A percentile compares a stretch with the other conserved stretches of the same genome.
phyloP scores from a whole-genome alignment of 768 basidiomycete genomes.

The Lactarius hengduanensis region DNA sequence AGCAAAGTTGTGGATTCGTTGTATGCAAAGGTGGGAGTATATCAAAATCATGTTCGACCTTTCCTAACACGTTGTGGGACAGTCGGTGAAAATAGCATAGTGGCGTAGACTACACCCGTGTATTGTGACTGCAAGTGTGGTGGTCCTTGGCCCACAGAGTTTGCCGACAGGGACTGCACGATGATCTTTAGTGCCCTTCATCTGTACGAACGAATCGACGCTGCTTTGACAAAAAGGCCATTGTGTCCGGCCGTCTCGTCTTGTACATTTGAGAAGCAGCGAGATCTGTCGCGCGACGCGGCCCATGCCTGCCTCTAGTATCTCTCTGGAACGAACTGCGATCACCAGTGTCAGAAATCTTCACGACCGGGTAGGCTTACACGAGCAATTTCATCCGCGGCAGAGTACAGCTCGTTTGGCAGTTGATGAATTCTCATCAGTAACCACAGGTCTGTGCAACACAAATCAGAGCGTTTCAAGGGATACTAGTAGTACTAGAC shows the following conservation, averaged over 20 bases:
- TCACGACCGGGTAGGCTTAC: too few relatives aligned
- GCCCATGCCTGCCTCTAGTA: too few relatives aligned
- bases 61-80: background rate
- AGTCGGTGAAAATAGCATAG: slow-evolving; percentile 31
- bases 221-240: background rate
- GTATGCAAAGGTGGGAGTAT: slow-evolving; percentile 69
- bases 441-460: too few relatives aligned
- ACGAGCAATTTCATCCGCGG: too few relatives aligned
- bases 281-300: too few relatives aligned
- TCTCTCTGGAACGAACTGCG: too few relatives aligned
- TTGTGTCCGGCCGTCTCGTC: background rate
- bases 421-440: too few relatives aligned
- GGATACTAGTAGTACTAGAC: too few relatives aligned
- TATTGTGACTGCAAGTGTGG: background rate
- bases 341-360: too few relatives aligned
- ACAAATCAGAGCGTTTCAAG: too few relatives aligned
- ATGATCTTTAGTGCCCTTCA: background rate
- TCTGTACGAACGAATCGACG: background rate
- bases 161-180: background rate
- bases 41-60: slow-evolving; percentile 28
- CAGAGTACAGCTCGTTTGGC: too few relatives aligned
- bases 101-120: background rate
- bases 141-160: background rate
- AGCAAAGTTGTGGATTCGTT: slow-evolving; percentile 92
- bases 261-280: background rate